These are phyloP conservation scores for Globisporangium sylvaticum DNA, from an alignment of 352 stramenopile genomes.

Conservation along the genomic window DNA sequence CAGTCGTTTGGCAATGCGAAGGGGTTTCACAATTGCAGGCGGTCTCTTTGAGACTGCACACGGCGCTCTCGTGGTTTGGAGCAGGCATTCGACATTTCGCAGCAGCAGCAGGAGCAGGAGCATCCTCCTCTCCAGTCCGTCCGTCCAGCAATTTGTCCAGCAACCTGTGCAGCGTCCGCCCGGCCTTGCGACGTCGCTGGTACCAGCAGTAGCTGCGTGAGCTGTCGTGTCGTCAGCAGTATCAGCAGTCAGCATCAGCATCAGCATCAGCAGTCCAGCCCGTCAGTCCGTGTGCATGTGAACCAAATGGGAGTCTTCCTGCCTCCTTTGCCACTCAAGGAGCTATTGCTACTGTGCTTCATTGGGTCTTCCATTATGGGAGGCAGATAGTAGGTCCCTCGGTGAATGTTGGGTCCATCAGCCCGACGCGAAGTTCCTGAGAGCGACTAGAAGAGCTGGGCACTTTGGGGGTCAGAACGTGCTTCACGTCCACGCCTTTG, in stretches of 20 bases:
- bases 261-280: neutral
- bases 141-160: neutral
- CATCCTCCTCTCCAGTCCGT: neutral
- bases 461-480: constrained; percentile 59
- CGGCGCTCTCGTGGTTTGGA: neutral
- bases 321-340: constrained; percentile 67
- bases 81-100: constrained; percentile 12
- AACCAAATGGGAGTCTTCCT: constrained; percentile 6
- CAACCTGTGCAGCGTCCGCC: neutral
- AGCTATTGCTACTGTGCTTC: constrained; percentile 40
- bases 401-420: constrained; percentile 78
- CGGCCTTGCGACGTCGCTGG: neutral
- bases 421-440: constrained; percentile 66
- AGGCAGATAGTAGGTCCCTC: constrained; percentile 63
- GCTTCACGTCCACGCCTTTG: constrained; percentile 55
- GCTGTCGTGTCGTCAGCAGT: neutral
- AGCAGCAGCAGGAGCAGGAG: constrained; percentile 6
- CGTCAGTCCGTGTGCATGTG: constrained; percentile 6
- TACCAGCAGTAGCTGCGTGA: neutral
- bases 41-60: neutral
- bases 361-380: constrained; percentile 63
- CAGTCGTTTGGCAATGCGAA: constrained; percentile 10
- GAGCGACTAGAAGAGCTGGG: constrained; percentile 67
- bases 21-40: neutral
- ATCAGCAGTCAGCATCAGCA: neutral